Base-by-base conservation (phyloP, 2,329 filamentous ascomycete species). In the Colletotrichum ledebouriae region DNA sequence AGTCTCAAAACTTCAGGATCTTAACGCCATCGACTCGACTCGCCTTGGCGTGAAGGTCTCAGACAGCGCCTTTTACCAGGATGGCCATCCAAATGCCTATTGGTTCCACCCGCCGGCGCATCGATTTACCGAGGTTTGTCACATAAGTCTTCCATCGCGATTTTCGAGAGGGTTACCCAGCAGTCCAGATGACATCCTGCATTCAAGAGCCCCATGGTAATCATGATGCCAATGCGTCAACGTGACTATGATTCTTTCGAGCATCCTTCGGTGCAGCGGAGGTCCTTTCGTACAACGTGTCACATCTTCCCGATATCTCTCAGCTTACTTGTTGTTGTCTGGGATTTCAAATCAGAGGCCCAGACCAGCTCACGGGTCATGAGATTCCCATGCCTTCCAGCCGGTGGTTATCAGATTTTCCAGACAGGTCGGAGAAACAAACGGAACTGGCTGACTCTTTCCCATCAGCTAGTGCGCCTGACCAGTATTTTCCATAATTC, bases 401-500 rank as follows among this genome's bases (percentile, higher is more conserved):
- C 12, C 12, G 56, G 15, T 20, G 11, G 25, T 25, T 22, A 4
- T n/a, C 33, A 11, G 12, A 46, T 34, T 37, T 33, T n/a, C 39
- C 12, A 11, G 13, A 10, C 29, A 5, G 15, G n/a, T 15, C n/a
- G 34, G n/a, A 55, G 37, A 58, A n/a, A 59, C 46, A 46, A 17
- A 11, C 13, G 20, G 47, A 34, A 6, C 47, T 41, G 37, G 53
- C 58, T 42, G 41, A 33, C 29, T 37, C 22, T 49, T 33, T 41
- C 37, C 13, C 12, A 17, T 33, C 63, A 17, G 3, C 13, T 29
- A 17, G 53, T 59, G 34, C 25, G 7, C 25, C 50, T 33, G 22
- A 33, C 17, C 33, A 12, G 17, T 17, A 11, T 9, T 39, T 68
- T 55, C 60, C 46, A 64, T 60, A 64, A 68, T 33, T 20, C 25